Percentiles rank a stretch among this genome's conserved stretches.
Conservation (phyloP, 2,329 filamentous ascomycete genomes). For the Sporothrix schenckii region DNA sequence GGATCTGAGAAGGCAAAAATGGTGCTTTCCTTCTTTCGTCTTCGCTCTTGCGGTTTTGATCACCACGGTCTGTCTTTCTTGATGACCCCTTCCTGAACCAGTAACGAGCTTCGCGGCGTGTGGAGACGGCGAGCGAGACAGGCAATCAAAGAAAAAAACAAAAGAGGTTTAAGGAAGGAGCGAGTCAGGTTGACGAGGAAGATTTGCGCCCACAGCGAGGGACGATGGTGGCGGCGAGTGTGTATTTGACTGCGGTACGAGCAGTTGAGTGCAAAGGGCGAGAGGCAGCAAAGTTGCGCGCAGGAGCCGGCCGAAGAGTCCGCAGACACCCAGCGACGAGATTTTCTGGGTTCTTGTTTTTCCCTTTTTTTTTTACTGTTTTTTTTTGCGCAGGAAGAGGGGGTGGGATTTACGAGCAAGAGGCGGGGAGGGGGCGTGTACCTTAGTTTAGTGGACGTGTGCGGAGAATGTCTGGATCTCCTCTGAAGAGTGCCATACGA, state of each 20-base stretch:
- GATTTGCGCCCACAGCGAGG: conserved; percentile 31
- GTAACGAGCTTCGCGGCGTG: conserved; percentile 17
- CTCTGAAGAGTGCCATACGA: conserved; percentile 23
- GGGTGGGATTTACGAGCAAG: conserved; percentile 23
- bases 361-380: conserved; percentile 25
- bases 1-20: conserved; percentile 12
- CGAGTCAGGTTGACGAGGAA: conserved; percentile 23
- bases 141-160: conserved; percentile 11
- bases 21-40: conserved; percentile 24
- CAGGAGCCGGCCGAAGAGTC: conserved; percentile 35
- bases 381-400: conserved; percentile 28
- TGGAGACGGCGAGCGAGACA: conserved; percentile 25
- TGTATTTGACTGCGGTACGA: conserved; percentile 46
- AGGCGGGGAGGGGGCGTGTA: conserved; percentile 10
- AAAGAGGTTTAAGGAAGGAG: conserved; percentile 33
- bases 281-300: conserved; percentile 38
- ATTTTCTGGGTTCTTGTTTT: conserved; percentile 29
- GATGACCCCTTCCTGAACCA: conserved; percentile 29
- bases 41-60: background rate
- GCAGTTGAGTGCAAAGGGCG: conserved; percentile 23
- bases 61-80: conserved; percentile 19
- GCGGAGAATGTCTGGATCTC: conserved; percentile 34
- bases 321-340: conserved; percentile 23
- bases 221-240: conserved; percentile 44
- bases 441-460: conserved; percentile 30